phyloP scores from a whole-genome alignment of 2,329 filamentous ascomycete species.

The Aaosphaeria arxii region DNA sequence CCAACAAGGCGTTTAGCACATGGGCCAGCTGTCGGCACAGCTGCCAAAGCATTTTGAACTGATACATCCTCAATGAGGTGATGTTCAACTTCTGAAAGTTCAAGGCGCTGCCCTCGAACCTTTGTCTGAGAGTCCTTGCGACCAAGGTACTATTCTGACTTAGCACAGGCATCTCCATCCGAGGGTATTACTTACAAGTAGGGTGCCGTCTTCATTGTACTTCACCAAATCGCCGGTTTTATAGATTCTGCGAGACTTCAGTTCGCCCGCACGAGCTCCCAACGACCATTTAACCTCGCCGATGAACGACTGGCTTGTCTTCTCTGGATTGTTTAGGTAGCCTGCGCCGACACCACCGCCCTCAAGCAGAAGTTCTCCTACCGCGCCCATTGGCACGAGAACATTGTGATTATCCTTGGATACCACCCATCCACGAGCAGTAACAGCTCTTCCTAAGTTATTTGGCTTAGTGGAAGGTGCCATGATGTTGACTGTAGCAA shows the following conservation, averaged over 20 bases:
- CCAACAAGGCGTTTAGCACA: constrained; percentile 32
- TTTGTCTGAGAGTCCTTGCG: constrained; percentile 34
- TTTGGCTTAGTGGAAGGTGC: constrained; percentile 23
- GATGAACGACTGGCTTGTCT: constrained; percentile 25
- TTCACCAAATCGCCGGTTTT: constrained; percentile 38
- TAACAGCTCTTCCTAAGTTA: constrained; percentile 33
- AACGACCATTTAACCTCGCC: constrained; percentile 17
- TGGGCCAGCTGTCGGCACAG: constrained; percentile 23
- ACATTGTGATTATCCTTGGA: constrained; percentile 30
- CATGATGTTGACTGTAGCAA: constrained; percentile 32
- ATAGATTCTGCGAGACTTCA: constrained; percentile 18
- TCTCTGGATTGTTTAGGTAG: constrained; percentile 31
- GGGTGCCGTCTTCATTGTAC: constrained; percentile 34
- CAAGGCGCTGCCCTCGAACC: constrained; percentile 44
- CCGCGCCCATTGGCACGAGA: constrained; percentile 36
- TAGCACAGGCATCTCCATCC: neutral
- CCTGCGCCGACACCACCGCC: constrained; percentile 30
- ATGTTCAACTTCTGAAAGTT: constrained; percentile 46
- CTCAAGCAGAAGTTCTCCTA: constrained; percentile 43
- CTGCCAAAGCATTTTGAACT: constrained; percentile 26
- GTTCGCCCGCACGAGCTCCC: constrained; percentile 1
- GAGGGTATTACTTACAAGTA: constrained; percentile 13
- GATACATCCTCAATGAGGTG: constrained; percentile 33
- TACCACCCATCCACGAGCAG: constrained; percentile 37
- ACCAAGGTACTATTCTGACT: constrained; percentile 19